These are phyloP conservation scores for Pelargonium cotyledonis DNA, from an alignment of 441 rosid species.

Conservation along the genomic window DNA sequence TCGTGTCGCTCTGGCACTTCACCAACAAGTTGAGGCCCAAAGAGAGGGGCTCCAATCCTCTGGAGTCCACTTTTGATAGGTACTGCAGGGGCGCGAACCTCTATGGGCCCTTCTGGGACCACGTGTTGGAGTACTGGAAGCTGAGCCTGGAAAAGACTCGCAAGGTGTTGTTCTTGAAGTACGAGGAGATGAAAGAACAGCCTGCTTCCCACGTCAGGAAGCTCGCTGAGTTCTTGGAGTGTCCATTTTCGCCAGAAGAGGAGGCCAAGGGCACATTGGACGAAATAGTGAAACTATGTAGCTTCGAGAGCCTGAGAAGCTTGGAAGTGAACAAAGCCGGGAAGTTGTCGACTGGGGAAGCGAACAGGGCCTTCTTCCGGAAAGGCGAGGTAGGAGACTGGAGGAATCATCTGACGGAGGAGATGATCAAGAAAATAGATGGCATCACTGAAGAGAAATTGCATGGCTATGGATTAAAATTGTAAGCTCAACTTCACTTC, in stretches of 20 bases:
- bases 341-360: conserved; percentile 26
- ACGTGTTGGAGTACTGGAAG: conserved; percentile 42
- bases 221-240: conserved; percentile 36
- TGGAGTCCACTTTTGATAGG: conserved; percentile 37
- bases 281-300: conserved; percentile 41
- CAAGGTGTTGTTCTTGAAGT: conserved; percentile 37
- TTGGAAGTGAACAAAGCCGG: conserved; percentile 46
- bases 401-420: conserved; percentile 32
- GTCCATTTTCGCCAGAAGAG: conserved; percentile 38
- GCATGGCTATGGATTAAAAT: conserved; percentile 26
- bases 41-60: conserved; percentile 25
- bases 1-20: conserved; percentile 65
- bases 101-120: conserved; percentile 60
- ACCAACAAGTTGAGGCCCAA: conserved; percentile 36
- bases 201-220: conserved; percentile 29
- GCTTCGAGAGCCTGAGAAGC: conserved; percentile 40
- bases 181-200: conserved; percentile 37
- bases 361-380: conserved; percentile 34
- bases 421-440: conserved; percentile 40
- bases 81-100: conserved; percentile 44
- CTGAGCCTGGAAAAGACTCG: conserved; percentile 34
- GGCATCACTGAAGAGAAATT: conserved; percentile 30
- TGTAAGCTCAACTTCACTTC: neutral
- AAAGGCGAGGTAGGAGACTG: conserved; percentile 54
- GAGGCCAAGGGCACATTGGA: conserved; percentile 28